Evolutionary conservation across 2,329 filamentous ascomycete genomes (phyloP), one percentile per base, ranked within the genome.

Genomic region (Metarhizium brunneum): DNA sequence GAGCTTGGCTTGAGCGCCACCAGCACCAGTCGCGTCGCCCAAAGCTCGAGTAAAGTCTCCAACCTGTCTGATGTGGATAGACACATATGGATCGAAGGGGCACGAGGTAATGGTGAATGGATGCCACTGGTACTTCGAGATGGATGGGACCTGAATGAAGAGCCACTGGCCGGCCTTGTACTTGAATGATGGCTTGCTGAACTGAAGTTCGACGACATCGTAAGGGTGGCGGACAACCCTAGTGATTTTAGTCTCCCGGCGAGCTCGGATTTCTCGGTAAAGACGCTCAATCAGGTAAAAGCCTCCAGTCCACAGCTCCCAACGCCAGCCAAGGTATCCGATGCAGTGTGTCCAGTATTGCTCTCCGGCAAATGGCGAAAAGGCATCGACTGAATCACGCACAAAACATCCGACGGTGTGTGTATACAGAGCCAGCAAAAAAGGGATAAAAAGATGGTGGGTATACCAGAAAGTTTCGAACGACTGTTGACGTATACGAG

Each of bases 391-490:
- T 1, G 85, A 87, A 68, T 96, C 92, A 62, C 94, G 88, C 43
- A 99, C 94, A 74, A 99, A 99, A 73, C 94, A 99, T 57, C 91
- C 92, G 7, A 89, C 90, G 1, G 94, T 92, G 71, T 99, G 94
- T 13, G 92, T 97, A 73, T 97, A 99, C 63, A 99, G 84, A 49
- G 83, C 92, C 48, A 99, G 79, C 66, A 97, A 74, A 72, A 99
- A 99, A 2, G 94, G 92, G 58, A 99, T 88, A 66, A 97, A 97
- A n/a, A 99, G 82, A 66, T 99, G 94, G 72, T 99, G 94, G 0
- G 91, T 96, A 73, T 99, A 99, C 94, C 94, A 99, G 70, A 99
- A 99, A 0, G 92, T 95, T 74, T 99, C 94, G 68, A 92, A 99
- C 0, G 90, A 95, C 69, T 99, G 94, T 69, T 97, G 92, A 54